Evolutionary conservation across 1,284 basidiomycete genomes (phyloP).

Genomic region (Fistulinella cinereoalba): DNA sequence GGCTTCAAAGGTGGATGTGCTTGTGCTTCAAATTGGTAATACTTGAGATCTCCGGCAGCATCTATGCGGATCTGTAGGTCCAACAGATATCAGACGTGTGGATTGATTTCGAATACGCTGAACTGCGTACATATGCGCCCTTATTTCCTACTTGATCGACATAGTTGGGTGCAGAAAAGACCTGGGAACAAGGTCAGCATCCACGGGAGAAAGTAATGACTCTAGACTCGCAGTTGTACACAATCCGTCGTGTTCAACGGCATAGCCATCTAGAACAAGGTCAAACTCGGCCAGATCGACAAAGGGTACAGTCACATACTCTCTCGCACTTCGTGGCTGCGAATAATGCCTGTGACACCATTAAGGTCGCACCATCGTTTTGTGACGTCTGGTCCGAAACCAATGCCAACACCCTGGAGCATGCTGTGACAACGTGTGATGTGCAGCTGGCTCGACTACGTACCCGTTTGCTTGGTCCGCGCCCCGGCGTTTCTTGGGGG

Average conservation of each 20-base stretch:
- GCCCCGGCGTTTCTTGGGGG: constrained; percentile 86
- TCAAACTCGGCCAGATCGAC: constrained; percentile 2
- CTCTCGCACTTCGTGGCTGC: constrained; percentile 97
- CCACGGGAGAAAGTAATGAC: background rate
- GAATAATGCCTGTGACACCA: constrained; percentile 84
- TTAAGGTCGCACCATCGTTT: constrained; percentile 87
- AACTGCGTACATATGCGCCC: constrained; percentile 68
- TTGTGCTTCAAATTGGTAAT: constrained; percentile 82
- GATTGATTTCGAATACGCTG: constrained; percentile 1
- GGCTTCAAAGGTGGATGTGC: constrained; percentile 89
- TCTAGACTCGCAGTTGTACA: constrained; percentile 71
- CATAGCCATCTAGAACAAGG: constrained; percentile 66
- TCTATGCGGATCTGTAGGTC: constrained; percentile 76
- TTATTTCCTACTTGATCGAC: constrained; percentile 81
- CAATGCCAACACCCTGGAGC: constrained; percentile 84
- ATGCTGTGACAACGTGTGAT: constrained; percentile 12
- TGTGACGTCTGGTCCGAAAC: constrained; percentile 94
- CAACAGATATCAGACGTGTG: constrained; percentile 7
- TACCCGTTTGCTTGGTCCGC: constrained; percentile 94
- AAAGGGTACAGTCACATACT: constrained; percentile 42
- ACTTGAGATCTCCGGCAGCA: constrained; percentile 69
- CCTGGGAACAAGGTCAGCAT: constrained; percentile 40
- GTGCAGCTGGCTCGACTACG: constrained; percentile 19
- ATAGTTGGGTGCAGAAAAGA: constrained; percentile 84
- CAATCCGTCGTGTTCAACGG: constrained; percentile 85